Evolutionary conservation across 345 rosid genomes (phyloP).

Genomic region (Erysimum cheiranthoides): DNA sequence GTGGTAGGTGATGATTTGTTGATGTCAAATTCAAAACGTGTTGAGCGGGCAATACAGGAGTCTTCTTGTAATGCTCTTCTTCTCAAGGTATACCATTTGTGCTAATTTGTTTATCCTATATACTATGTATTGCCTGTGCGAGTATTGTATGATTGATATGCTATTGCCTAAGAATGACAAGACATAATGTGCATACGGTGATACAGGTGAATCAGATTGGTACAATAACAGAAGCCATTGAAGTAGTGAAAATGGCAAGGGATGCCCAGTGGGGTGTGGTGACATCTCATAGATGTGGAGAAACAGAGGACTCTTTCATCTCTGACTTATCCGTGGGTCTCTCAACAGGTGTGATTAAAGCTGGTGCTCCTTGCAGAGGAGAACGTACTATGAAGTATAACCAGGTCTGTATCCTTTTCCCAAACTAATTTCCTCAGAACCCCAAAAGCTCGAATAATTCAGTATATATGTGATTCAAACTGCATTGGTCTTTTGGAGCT

Average conservation of each 20-base stretch:
- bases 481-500: neutral
- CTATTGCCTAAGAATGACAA: conserved; percentile 3
- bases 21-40: conserved; percentile 87
- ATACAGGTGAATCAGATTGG: conserved; percentile 93
- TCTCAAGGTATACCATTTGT: conserved; percentile 67
- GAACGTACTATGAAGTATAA: conserved; percentile 93
- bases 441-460: too few relatives aligned
- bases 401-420: conserved; percentile 59
- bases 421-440: neutral
- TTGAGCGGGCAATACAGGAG: conserved; percentile 78
- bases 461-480: neutral
- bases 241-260: conserved; percentile 91
- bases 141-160: neutral
- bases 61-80: conserved; percentile 91
- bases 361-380: conserved; percentile 99
- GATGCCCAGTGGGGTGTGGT: conserved; percentile 95
- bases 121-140: neutral
- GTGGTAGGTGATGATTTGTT: conserved; percentile 89
- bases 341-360: conserved; percentile 81
- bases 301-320: conserved; percentile 89
- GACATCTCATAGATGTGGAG: conserved; percentile 90
- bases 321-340: conserved; percentile 93
- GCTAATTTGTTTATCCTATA: neutral
- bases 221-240: conserved; percentile 93
- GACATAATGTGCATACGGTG: conserved; percentile 1